phyloP scores from a whole-genome alignment of 2,329 filamentous ascomycete genomes.

The Fusarium caatingaense region DNA sequence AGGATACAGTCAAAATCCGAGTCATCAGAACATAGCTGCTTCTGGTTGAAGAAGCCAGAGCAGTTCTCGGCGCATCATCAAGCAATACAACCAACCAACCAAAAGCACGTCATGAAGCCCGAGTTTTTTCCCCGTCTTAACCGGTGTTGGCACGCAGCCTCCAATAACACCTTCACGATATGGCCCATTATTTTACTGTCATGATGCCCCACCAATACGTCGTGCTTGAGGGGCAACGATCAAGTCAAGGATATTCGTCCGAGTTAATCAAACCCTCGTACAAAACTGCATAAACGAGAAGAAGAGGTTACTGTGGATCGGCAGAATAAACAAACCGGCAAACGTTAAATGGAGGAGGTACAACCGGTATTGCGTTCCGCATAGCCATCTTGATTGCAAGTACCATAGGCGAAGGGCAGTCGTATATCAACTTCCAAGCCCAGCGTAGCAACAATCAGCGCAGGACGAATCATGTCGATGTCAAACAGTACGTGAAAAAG shows the following conservation, averaged over 20 bases:
- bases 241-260: constrained; percentile 27
- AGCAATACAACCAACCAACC: background rate
- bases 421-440: constrained; percentile 22
- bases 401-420: background rate
- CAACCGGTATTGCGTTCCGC: constrained; percentile 41
- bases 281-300: background rate
- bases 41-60: background rate
- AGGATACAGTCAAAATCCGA: constrained; percentile 1
- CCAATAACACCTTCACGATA: background rate
- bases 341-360: constrained; percentile 22
- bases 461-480: constrained; percentile 8
- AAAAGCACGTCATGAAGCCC: background rate
- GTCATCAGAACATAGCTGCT: background rate
- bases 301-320: constrained; percentile 24
- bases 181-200: constrained; percentile 3
- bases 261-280: constrained; percentile 37
- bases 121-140: background rate
- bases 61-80: background rate
- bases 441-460: background rate
- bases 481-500: constrained; percentile 17
- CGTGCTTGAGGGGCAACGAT: constrained; percentile 11
- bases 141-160: background rate
- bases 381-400: constrained; percentile 20
- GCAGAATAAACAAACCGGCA: constrained; percentile 18
- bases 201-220: constrained; percentile 5